Conservation (phyloP, 441 rosid genomes). For the Metrosideros polymorpha region DNA sequence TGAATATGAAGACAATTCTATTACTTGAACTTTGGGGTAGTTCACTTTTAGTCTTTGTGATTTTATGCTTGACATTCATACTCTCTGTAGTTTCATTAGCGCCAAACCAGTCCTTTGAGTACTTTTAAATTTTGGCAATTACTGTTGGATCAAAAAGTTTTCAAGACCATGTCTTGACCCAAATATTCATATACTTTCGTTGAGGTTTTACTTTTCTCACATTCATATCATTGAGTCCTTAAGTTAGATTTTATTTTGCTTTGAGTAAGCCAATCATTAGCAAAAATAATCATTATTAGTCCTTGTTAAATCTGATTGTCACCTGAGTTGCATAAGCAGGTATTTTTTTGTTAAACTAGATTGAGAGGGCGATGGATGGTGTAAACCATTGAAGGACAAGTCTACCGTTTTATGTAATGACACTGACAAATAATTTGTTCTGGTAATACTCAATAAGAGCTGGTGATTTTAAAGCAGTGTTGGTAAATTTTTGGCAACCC, state of each 20-base stretch:
- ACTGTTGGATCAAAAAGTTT: too few relatives aligned
- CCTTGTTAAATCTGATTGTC: not conserved
- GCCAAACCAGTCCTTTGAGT: too few relatives aligned
- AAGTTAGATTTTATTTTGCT: too few relatives aligned
- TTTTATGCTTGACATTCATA: too few relatives aligned
- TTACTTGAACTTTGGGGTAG: not conserved
- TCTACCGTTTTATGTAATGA: not conserved
- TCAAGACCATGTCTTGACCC: too few relatives aligned
- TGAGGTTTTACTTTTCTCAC: too few relatives aligned
- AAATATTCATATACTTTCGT: too few relatives aligned
- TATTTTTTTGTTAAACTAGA: not conserved
- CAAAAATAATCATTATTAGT: rapidly evolving
- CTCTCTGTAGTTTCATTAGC: too few relatives aligned
- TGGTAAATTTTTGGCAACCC: not conserved
- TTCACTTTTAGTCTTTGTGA: too few relatives aligned
- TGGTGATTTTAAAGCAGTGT: too few relatives aligned
- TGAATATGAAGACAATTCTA: not conserved
- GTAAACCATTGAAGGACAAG: rapidly evolving
- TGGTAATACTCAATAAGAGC: not conserved
- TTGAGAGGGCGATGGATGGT: not conserved
- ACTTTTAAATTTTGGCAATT: too few relatives aligned
- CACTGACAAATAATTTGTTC: rapidly evolving
- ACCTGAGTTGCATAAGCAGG: not conserved
- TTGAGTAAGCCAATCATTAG: not conserved
- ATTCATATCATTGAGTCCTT: too few relatives aligned